Evolutionary conservation across 306 rosid genomes (phyloP).

Genomic region (Datisca glomerata): DNA sequence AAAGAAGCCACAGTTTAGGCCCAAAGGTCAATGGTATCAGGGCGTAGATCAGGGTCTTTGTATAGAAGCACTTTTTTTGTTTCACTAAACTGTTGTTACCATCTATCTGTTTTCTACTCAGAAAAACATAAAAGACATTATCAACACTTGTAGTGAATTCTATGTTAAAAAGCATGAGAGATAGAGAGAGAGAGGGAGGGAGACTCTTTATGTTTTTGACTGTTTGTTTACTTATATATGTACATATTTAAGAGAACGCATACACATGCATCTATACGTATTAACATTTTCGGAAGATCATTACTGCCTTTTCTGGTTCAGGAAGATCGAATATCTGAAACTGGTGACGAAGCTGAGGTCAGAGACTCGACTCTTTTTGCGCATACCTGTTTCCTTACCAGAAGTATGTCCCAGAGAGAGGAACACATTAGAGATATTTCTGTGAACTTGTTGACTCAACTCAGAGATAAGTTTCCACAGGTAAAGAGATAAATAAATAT

Average conservation of each 20-base stretch:
- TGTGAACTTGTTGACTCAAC: conserved; percentile 76
- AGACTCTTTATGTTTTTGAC: not conserved
- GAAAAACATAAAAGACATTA: no score
- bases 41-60: no score
- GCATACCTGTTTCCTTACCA: conserved; percentile 78
- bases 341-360: conserved; percentile 68
- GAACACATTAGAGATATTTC: conserved; percentile 76
- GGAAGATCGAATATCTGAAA: conserved; percentile 86
- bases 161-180: no score
- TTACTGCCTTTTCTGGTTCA: conserved; percentile 33
- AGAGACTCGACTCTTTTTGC: conserved; percentile 68
- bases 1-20: not conserved
- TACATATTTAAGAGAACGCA: no score
- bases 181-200: no score
- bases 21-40: no score
- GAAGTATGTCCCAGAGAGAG: conserved; percentile 82
- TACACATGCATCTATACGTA: no score
- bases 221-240: not conserved
- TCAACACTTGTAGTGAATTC: no score
- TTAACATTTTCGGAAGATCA: conserved; percentile 14
- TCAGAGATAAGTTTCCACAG: conserved; percentile 93
- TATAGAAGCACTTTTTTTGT: no score
- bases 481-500: no score
- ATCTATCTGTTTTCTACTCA: no score
- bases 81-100: no score